Evolutionary conservation across 371 early-diverging fungal genomes (phyloP), one percentile per base, ranked within the genome.

Genomic region (Umbelopsis sp.): DNA sequence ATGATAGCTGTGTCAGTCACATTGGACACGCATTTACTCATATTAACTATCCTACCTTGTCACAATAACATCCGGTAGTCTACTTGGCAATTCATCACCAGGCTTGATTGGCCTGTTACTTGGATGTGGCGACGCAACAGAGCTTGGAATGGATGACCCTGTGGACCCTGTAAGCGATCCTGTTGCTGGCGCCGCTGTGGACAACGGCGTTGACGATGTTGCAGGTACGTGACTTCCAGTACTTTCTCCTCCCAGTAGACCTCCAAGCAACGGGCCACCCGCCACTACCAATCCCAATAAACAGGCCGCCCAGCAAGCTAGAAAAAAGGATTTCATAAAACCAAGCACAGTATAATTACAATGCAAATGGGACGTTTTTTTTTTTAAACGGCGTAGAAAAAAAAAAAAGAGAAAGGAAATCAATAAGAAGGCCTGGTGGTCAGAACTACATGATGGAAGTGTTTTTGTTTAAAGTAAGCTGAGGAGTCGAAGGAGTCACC

Each of bases 401-500:
- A 16, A 16, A 48, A 18, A 48, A 18, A 48, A 48, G 16, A 10
- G 14, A 46, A 46, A 16, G 48, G 18, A 20, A 48, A 45, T 14
- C 1, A 45, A 14, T 10, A 45, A 45, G 45, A 48, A n/a, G 48
- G 48, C 7, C 7, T 16, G 18, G 18, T 48, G 18, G 48, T 6
- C 20, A 41, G 41, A 29, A 29, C 29, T 1, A 41, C 41, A 10
- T 2, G 41, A 12, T 41, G 7, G 41, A 41, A 41, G 12, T 7
- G 41, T 1, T 41, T 29, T 41, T 41, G 41, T 12, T 7, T 7
- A 41, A 4, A 12, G 7, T 10, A 38, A 38, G 38, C 48, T 11
- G 48, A 48, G 48, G 48, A 48, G 48, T 48, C 20, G 48, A n/a
- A 48, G 48, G 48, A 48, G 48, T 48, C 48, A 48, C 16, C 14